These are phyloP conservation scores for Pulveroboletus frians DNA, from an alignment of 768 basidiomycete genomes.

Conservation along the genomic window DNA sequence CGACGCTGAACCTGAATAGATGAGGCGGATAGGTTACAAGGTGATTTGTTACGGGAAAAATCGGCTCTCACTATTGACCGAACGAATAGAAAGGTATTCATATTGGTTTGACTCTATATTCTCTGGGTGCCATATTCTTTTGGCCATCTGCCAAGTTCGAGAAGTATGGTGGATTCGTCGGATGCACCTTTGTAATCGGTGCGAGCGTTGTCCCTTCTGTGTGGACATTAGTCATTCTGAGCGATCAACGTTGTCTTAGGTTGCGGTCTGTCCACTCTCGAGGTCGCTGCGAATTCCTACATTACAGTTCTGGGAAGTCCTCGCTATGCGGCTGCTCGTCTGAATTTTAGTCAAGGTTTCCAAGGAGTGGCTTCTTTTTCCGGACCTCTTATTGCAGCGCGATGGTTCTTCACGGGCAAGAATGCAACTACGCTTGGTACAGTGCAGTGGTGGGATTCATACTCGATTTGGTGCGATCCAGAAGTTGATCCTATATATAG, in stretches of 20 bases:
- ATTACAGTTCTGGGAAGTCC: conserved; percentile 64
- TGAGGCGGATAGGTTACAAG: conserved; percentile 65
- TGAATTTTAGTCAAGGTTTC: conserved; percentile 79
- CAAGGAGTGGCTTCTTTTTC: conserved; percentile 71
- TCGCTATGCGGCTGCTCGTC: conserved; percentile 65
- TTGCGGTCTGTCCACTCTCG: conserved; percentile 61
- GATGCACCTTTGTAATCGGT: conserved; percentile 68
- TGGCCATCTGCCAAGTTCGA: conserved; percentile 70
- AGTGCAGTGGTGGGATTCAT: conserved; percentile 51
- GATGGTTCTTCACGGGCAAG: conserved; percentile 66
- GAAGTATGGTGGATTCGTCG: conserved; percentile 69
- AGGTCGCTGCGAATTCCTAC: conserved; percentile 79
- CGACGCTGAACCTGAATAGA: conserved; percentile 33
- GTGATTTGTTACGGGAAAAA: conserved; percentile 18
- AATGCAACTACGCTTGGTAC: conserved; percentile 60
- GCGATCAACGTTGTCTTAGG: conserved; percentile 29
- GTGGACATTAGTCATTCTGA: neutral
- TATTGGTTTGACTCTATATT: conserved; percentile 54
- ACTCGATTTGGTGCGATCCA: neutral
- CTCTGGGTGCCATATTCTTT: conserved; percentile 68
- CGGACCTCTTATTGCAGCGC: conserved; percentile 69
- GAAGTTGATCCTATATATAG: conserved; percentile 26
- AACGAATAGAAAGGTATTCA: conserved; percentile 51
- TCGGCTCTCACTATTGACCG: neutral
- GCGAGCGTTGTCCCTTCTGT: conserved; percentile 4